Base-by-base conservation (phyloP, 176 grass and related monocot species). In the barley (Hordeum vulgare) region DNA sequence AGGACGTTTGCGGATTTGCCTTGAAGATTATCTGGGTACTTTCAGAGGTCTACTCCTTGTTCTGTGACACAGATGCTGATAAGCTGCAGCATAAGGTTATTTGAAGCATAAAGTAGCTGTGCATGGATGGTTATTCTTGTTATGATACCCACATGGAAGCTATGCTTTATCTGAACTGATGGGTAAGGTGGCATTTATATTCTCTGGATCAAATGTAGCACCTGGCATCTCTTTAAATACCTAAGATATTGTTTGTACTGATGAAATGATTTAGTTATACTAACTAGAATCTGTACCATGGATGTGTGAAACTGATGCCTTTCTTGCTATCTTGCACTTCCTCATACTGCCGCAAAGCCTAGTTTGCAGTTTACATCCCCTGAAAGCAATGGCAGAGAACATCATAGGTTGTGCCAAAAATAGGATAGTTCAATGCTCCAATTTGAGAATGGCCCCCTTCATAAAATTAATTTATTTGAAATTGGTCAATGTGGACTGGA, bases 321-420 rank as follows among this genome's bases (percentile, higher is more conserved):
- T 86, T 7, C 83, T 82, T 90, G 72, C 14, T 65, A 58, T 53
- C 88, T 73, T 90, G 73, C 58, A 36, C 15, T 37, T 64, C 21
- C 9, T 77, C 31, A 44, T 68, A 60, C 70, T 73, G 41, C 24
- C 18, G 33, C 20, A 71, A 63, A 71, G 15, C 40, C 44, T 78
- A 82, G 57, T 73, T 54, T 64, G n/a, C 13, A 51, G 24, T 72
- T 42, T 73, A 73, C 40, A 31, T 34, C 21, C 44, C 54, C 8
- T 44, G 72, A 61, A 82, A 72, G 56, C 64, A 82, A 77, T 53
- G 53, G 45, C 54, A 71, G 17, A 24, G 29, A 66, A 45, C 37
- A 47, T 51, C 68, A 49, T 76, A 68, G 79, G 60, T 27, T 85
- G 8, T 62, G 61, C 61, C 61, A 13, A 11, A 81, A 28, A 33